Evolutionary conservation across 768 basidiomycete genomes (phyloP).

Genomic region (Russula lepida): DNA sequence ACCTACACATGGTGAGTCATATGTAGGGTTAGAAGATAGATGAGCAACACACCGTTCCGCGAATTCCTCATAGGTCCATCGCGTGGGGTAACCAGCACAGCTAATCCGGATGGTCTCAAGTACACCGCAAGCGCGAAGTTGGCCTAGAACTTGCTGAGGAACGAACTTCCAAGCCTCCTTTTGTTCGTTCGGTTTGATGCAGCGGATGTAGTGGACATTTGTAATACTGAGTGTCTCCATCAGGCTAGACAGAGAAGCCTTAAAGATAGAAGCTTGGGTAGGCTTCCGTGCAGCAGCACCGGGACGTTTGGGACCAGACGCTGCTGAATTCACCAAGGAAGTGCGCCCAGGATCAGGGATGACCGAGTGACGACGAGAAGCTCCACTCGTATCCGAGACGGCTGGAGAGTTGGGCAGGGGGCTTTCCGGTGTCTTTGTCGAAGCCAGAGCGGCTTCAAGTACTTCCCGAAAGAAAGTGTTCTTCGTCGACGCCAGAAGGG

Average conservation of each 20-base stretch:
- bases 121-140: constrained; percentile 96
- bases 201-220: constrained; percentile 98
- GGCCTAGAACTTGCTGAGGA: constrained; percentile 90
- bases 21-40: background rate
- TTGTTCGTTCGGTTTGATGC: constrained; percentile 97
- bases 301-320: constrained; percentile 45
- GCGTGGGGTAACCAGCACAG: constrained; percentile 96
- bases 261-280: constrained; percentile 98
- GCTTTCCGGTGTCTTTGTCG: constrained; percentile 55
- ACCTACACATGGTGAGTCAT: constrained; percentile 41
- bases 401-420: constrained; percentile 69
- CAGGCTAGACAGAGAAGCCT: constrained; percentile 81
- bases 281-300: constrained; percentile 79
- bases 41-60: constrained; percentile 71
- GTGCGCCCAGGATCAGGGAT: constrained; percentile 84
- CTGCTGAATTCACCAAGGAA: constrained; percentile 51
- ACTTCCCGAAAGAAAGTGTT: constrained; percentile 94
- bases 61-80: constrained; percentile 98
- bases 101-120: constrained; percentile 97
- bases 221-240: constrained; percentile 98
- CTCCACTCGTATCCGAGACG: constrained; percentile 66
- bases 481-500: constrained; percentile 73
- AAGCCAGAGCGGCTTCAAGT: constrained; percentile 79
- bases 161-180: constrained; percentile 97
- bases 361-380: constrained; percentile 72